Evolutionary conservation across 2,329 filamentous ascomycete species (phyloP), one percentile per base, ranked within the genome.

Genomic region (Calonectria pseudoturangicola): DNA sequence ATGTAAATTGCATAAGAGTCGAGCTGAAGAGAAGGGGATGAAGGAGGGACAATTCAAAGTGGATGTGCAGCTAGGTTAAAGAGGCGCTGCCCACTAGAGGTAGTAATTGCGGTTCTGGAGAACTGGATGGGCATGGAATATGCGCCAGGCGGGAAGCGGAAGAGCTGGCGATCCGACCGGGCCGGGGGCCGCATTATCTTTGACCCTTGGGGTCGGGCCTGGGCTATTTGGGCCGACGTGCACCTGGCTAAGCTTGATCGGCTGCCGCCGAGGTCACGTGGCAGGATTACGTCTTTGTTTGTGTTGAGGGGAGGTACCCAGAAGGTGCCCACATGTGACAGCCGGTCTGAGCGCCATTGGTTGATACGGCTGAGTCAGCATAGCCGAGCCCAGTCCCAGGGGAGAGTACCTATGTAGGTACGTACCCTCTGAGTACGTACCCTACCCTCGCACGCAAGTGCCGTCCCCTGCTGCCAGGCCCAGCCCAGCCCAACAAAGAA

Each of bases 121-220:
- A 43, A 79, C 74, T 68, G 71, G 70, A 71, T 70, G 50, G 63
- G 47, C 56, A 64, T 67, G 73, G 70, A 66, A 66, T 65, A 66
- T 73, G 66, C 68, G 68, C 67, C 68, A 60, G 60, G 69, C 73
- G 67, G 66, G 45, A 60, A 68, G 76, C 75, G 74, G 77, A 77
- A 79, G 74, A 79, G 74, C 74, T 79, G 73, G 76, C 71, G 73
- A 79, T 76, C 79, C 77, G 77, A 66, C 67, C 30, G 70, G 58
- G 36, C 70, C 70, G 70, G 70, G 36, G n/a, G 58, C 58, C 70
- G 70, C 70, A 72, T 68, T 68, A 72, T 65, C 70, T 64, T 72
- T 72, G 65, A 43, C 70, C 70, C 65, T 64, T 30, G 15, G 33
- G 28, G 33, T 47, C 36, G 16, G 56, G 25, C 41, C 43, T 65